Evolutionary conservation across 1,284 basidiomycete species (phyloP).

Genomic region (Irpex lacteus): DNA sequence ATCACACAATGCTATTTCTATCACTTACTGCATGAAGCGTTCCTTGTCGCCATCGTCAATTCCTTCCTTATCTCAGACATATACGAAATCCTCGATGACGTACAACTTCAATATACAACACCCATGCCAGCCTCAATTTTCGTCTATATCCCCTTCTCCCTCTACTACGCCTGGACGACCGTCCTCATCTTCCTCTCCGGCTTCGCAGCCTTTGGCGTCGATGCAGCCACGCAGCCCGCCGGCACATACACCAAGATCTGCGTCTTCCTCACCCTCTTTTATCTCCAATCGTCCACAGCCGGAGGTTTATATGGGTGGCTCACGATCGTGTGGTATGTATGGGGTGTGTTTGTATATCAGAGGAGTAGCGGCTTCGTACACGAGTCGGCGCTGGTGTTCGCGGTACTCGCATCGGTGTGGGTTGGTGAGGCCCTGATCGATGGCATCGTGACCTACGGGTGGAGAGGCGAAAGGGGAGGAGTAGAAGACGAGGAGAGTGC

Average conservation of each 20-base stretch:
- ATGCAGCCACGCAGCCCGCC: constrained; percentile 61
- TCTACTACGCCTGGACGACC: constrained; percentile 94
- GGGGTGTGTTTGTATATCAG: constrained; percentile 81
- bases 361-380: constrained; percentile 64
- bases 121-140: constrained; percentile 71
- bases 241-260: constrained; percentile 59
- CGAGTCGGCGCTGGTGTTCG: constrained; percentile 87
- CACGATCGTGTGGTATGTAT: constrained; percentile 81
- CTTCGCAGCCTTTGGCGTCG: constrained; percentile 89
- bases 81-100: not conserved
- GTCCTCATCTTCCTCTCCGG: constrained; percentile 85
- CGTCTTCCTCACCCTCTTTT: not conserved
- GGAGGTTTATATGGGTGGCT: constrained; percentile 89
- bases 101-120: not conserved
- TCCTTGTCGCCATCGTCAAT: not conserved
- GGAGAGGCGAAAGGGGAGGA: too few relatives aligned
- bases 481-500: too few relatives aligned
- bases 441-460: too few relatives aligned
- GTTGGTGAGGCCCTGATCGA: constrained; percentile 22
- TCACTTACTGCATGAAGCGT: not conserved
- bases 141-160: constrained; percentile 84
- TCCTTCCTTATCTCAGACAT: not conserved
- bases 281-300: constrained; percentile 42
- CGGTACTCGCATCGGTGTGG: constrained; percentile 82
- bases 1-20: too few relatives aligned